Percentiles rank a stretch among this genome's conserved stretches.
These are phyloP conservation scores for Sphagnum magellanicum DNA, from an alignment of 228 moss, liverwort and hornwort genomes.

Conservation along the genomic window DNA sequence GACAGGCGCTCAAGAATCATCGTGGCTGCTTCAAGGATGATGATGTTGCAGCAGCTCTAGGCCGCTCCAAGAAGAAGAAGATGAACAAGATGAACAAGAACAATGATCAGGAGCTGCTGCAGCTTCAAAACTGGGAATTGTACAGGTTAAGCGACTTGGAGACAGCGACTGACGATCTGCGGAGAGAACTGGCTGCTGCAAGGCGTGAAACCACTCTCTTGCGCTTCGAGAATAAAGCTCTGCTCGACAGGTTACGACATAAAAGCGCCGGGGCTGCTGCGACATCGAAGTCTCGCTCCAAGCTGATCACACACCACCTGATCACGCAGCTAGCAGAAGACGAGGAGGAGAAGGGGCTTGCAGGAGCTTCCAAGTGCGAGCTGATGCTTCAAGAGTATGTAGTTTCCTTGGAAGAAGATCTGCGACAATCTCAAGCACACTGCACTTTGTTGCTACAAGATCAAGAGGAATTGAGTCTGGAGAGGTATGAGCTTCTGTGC, in stretches of 20 bases:
- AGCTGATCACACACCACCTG: too few species aligned
- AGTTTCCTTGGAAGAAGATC: constrained; percentile 21
- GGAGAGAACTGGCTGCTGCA: too few species aligned
- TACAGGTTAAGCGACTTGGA: too few species aligned
- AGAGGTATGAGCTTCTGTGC: constrained; percentile 25
- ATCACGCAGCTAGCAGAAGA: too few species aligned
- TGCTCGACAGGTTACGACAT: constrained; percentile 30
- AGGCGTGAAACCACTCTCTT: too few species aligned
- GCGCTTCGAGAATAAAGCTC: constrained; percentile 5
- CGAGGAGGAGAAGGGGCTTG: constrained; percentile 15
- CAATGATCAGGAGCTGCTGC: constrained; percentile 29
- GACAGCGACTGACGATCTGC: too few species aligned
- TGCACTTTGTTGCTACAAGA: constrained; percentile 17
- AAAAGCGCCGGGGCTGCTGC: constrained; percentile 19
- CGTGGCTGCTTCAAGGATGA: too few species aligned
- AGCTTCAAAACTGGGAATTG: too few species aligned
- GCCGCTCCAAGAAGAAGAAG: constrained; percentile 20
- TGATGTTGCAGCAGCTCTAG: constrained; percentile 27
- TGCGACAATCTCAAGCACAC: constrained; percentile 28
- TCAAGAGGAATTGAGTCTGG: constrained; percentile 25
- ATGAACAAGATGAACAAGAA: constrained; percentile 71
- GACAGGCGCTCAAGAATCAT: too few species aligned
- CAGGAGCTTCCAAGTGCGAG: constrained; percentile 19
- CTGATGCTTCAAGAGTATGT: constrained; percentile 38
- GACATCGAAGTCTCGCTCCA: too few species aligned